phyloP scores from a whole-genome alignment of 2,329 filamentous ascomycete genomes.

The Xylariaceae sp. region DNA sequence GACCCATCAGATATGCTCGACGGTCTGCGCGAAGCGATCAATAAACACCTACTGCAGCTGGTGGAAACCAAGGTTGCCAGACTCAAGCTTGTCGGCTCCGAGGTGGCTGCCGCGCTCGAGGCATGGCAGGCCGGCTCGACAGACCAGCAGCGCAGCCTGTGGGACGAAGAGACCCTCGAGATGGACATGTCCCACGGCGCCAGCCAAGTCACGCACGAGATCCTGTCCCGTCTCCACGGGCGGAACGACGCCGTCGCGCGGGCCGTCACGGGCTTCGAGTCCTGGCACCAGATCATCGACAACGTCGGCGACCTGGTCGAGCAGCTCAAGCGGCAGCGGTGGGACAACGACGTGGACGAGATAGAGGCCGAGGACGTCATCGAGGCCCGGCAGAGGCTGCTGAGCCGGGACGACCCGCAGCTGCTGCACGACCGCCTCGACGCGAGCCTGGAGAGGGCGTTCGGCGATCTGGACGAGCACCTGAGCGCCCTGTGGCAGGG shows the following conservation, averaged over 20 bases:
- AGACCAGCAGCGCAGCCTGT: conserved; percentile 49
- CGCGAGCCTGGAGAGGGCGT: conserved; percentile 46
- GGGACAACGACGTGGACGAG: conserved; percentile 68
- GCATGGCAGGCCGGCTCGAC: conserved; percentile 50
- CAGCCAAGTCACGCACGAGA: conserved; percentile 57
- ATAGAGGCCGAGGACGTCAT: conserved; percentile 67
- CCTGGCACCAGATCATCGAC: conserved; percentile 68
- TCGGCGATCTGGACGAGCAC: conserved; percentile 50
- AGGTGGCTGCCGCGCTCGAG: conserved; percentile 54
- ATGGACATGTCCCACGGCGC: conserved; percentile 61
- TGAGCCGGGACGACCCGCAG: conserved; percentile 66
- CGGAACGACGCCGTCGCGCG: conserved; percentile 58
- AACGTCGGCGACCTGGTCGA: conserved; percentile 57
- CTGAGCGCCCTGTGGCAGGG: conserved; percentile 43
- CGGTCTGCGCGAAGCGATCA: conserved; percentile 60
- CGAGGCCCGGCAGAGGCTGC: conserved; percentile 55
- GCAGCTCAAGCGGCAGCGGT: conserved; percentile 58
- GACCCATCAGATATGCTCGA: conserved; percentile 62
- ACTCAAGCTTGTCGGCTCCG: conserved; percentile 57
- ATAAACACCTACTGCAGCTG: conserved; percentile 56
- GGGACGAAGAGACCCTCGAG: conserved; percentile 58
- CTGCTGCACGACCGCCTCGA: conserved; percentile 54
- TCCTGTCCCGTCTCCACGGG: conserved; percentile 65
- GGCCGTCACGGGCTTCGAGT: conserved; percentile 56
- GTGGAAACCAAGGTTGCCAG: conserved; percentile 56